Evolutionary conservation across 1,139 yeast genomes (phyloP).

Genomic region (Kodamaea derodonti): DNA sequence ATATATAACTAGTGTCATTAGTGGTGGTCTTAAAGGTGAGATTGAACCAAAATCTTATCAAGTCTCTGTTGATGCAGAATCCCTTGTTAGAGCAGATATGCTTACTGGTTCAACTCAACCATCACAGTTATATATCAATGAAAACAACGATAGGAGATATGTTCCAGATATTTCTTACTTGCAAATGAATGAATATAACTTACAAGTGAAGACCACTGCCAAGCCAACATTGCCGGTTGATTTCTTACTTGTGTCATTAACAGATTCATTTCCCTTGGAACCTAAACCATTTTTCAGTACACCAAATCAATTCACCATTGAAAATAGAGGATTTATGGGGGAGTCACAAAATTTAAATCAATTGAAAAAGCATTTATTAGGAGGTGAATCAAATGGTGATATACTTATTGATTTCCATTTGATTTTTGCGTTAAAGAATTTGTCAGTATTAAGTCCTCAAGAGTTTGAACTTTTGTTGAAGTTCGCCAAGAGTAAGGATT

Average conservation of each 20-base stretch:
- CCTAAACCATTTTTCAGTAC: conserved; percentile 50
- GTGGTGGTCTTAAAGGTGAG: conserved; percentile 83
- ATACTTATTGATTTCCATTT: conserved; percentile 69
- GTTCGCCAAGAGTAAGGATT: conserved; percentile 34
- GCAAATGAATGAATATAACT: conserved; percentile 81
- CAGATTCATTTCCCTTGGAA: conserved; percentile 85
- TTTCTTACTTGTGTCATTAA: conserved; percentile 78
- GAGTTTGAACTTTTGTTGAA: conserved; percentile 50
- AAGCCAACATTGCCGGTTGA: conserved; percentile 97
- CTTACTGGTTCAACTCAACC: conserved; percentile 91
- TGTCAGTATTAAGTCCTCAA: conserved; percentile 49
- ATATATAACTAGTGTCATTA: conserved; percentile 87
- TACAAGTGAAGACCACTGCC: conserved; percentile 84
- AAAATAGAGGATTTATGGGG: conserved; percentile 74
- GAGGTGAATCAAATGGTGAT: conserved; percentile 38
- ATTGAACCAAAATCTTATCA: conserved; percentile 91
- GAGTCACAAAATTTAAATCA: conserved; percentile 59
- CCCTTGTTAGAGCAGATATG: conserved; percentile 79
- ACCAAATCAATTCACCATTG: conserved; percentile 57
- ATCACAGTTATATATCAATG: conserved; percentile 76
- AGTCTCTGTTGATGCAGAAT: conserved; percentile 85
- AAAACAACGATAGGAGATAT: conserved; percentile 65
- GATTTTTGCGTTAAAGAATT: conserved; percentile 49
- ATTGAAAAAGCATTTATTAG: conserved; percentile 39
- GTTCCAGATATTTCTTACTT: conserved; percentile 93